Percentiles rank a stretch among this genome's conserved stretches.
phyloP scores from a whole-genome alignment of 331 rosid genomes.

The Quercus tomentella region DNA sequence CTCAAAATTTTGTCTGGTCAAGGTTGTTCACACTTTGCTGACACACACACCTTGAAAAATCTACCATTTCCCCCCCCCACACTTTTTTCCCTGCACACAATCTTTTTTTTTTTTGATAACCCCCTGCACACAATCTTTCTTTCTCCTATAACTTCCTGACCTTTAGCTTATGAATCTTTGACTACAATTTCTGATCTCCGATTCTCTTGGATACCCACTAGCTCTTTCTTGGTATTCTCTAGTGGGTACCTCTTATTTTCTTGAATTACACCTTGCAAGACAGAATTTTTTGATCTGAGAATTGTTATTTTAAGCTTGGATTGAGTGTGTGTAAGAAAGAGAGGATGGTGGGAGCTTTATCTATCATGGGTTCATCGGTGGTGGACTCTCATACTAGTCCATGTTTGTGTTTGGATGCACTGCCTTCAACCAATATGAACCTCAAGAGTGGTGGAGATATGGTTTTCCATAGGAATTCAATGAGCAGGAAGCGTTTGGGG shows the following conservation, averaged over 20 bases:
- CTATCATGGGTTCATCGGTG: constrained; percentile 66
- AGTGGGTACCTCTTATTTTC: constrained; percentile 7
- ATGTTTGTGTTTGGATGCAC: constrained; percentile 79
- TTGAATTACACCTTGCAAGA: not conserved
- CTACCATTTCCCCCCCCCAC: constrained; percentile 5
- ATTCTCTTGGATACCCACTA: constrained; percentile 29
- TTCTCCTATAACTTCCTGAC: constrained; percentile 7
- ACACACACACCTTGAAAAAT: constrained; percentile 41
- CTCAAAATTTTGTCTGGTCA: constrained; percentile 49
- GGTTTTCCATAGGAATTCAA: constrained; percentile 42
- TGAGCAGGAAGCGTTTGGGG: constrained; percentile 37
- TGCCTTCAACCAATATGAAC: constrained; percentile 52
- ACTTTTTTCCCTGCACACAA: constrained; percentile 32
- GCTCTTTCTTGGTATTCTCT: constrained; percentile 8
- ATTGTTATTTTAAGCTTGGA: not conserved
- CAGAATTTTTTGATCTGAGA: constrained; percentile 15
- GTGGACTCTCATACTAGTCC: constrained; percentile 80
- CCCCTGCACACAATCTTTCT: constrained; percentile 27
- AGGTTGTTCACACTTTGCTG: constrained; percentile 16
- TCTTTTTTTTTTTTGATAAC: no score
- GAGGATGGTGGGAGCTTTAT: constrained; percentile 72
- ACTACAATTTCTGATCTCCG: constrained; percentile 25
- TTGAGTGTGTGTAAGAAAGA: not conserved
- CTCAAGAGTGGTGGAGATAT: constrained; percentile 62
- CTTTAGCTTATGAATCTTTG: constrained; percentile 37